A percentile compares a stretch with the other conserved stretches of the same genome.
Evolutionary conservation across 1,284 basidiomycete species (phyloP).

Genomic region (Neotropicomus parvogracilis): DNA sequence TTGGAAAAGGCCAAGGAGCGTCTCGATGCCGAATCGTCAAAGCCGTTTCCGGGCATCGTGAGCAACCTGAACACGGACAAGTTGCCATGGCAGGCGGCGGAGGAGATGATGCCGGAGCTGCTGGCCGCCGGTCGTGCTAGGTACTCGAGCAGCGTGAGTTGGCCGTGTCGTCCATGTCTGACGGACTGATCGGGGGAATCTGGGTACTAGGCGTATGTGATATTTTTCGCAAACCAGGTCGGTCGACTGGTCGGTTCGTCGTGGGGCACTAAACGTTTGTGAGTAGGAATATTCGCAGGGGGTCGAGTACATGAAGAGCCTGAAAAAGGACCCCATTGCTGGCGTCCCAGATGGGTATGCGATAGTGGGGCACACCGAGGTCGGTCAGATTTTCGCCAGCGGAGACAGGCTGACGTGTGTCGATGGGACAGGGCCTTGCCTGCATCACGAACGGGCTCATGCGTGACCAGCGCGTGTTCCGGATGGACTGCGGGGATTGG

Average conservation of each 20-base stretch:
- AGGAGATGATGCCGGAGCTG: slow-evolving; percentile 2
- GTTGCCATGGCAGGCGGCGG: not conserved
- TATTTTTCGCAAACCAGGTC: slow-evolving; percentile 4
- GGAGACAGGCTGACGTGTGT: not conserved
- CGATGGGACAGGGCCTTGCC: not conserved
- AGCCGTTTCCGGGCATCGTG: not conserved
- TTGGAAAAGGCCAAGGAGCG: not conserved
- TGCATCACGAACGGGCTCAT: slow-evolving; percentile 1
- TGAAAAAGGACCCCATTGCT: not conserved
- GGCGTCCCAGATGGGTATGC: not conserved
- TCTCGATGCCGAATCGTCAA: not conserved
- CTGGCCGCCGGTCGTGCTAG: not conserved
- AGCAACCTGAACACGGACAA: not conserved
- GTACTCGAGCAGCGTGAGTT: not conserved
- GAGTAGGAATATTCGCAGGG: not conserved
- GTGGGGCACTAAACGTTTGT: not conserved
- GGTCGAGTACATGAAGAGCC: not conserved
- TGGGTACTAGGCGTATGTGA: not conserved
- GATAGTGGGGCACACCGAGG: not conserved
- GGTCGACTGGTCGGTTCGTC: not conserved
- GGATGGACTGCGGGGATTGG: not conserved
- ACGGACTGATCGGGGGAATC: not conserved
- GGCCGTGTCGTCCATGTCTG: too few relatives aligned
- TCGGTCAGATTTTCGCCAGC: not conserved
- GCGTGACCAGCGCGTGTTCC: slow-evolving; percentile 4